A percentile compares a stretch with the other conserved stretches of the same genome.
Conservation (phyloP, 768 basidiomycete genomes). For the Tylopilus vinaceipallidus region DNA sequence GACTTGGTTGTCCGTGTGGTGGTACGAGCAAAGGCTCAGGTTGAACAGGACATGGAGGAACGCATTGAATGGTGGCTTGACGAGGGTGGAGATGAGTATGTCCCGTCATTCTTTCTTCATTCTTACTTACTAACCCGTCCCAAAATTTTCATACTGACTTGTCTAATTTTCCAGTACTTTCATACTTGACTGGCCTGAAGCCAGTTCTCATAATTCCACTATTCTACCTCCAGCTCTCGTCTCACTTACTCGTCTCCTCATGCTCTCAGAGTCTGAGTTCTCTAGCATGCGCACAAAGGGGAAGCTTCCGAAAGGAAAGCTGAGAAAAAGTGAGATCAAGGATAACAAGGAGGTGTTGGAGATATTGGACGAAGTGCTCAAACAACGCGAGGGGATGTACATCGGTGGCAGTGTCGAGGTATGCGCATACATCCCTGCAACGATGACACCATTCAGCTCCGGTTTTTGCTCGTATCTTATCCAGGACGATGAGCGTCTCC, state of each 20-base stretch:
- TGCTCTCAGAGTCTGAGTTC: slow-evolving; percentile 58
- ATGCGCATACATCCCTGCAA: slow-evolving; percentile 1
- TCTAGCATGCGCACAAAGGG: slow-evolving; percentile 55
- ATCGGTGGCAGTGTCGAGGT: slow-evolving; percentile 41
- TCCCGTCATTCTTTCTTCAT: slow-evolving; percentile 4
- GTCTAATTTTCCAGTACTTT: slow-evolving; percentile 6
- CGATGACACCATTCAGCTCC: not conserved
- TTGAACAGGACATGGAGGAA: slow-evolving; percentile 13
- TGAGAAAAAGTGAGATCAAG: slow-evolving; percentile 6
- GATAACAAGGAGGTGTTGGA: slow-evolving; percentile 35
- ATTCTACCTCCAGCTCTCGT: slow-evolving; percentile 57
- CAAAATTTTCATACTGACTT: slow-evolving; percentile 1
- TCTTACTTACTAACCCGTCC: not conserved
- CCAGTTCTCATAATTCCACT: slow-evolving; percentile 57
- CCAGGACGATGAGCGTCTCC: slow-evolving; percentile 52
- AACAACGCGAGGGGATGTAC: slow-evolving; percentile 45
- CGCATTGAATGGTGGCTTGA: slow-evolving; percentile 95
- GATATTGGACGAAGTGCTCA: slow-evolving; percentile 49
- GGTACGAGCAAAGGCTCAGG: slow-evolving; percentile 5
- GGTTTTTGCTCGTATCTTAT: not conserved
- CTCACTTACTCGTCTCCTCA: slow-evolving; percentile 64
- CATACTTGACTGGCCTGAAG: slow-evolving; percentile 5
- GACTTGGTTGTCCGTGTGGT: slow-evolving; percentile 58
- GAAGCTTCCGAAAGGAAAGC: slow-evolving; percentile 71
- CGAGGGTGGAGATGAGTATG: slow-evolving; percentile 85